Percentiles rank a stretch among this genome's conserved stretches.
Evolutionary conservation across 108 stramenopile species (phyloP).

Genomic region (Bacterosira constricta): DNA sequence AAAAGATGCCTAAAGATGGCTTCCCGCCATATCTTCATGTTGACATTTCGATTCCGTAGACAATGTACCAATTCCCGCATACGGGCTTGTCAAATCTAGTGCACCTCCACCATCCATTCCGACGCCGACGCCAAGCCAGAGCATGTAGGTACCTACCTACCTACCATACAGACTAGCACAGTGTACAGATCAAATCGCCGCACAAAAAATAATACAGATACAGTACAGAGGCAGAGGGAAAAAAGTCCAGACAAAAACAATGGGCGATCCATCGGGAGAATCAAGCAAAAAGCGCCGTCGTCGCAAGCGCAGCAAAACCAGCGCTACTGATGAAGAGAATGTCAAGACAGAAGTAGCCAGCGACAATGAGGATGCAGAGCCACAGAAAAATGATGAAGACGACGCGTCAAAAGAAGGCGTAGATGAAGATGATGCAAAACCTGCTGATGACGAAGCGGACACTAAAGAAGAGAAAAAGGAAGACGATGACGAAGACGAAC

Average conservation of each 20-base stretch:
- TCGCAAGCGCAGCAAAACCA: slow-evolving; percentile 17
- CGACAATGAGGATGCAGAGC: slow-evolving; percentile 3
- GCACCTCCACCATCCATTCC: too few relatives aligned
- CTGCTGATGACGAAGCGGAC: neutral
- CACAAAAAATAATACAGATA: neutral
- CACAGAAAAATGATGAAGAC: slow-evolving; percentile 2
- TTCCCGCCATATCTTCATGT: too few relatives aligned
- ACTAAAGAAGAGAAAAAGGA: slow-evolving; percentile 5
- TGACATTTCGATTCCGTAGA: too few relatives aligned
- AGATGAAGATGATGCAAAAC: neutral
- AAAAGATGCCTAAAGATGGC: too few relatives aligned
- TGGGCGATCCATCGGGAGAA: slow-evolving; percentile 9
- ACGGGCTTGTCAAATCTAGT: too few relatives aligned
- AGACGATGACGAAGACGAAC: slow-evolving; percentile 28
- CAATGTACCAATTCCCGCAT: too few relatives aligned
- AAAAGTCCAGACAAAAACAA: neutral
- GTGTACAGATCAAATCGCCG: too few relatives aligned
- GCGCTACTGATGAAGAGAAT: neutral
- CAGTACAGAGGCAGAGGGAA: too few relatives aligned
- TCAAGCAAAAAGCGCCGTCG: slow-evolving; percentile 22
- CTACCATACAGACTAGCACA: too few relatives aligned
- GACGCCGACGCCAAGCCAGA: too few relatives aligned
- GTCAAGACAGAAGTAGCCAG: neutral
- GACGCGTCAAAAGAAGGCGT: too few relatives aligned
- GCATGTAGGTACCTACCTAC: too few relatives aligned